Evolutionary conservation across 495 filamentous ascomycete genomes (phyloP).

Genomic region (Hyaloscypha finlandica): DNA sequence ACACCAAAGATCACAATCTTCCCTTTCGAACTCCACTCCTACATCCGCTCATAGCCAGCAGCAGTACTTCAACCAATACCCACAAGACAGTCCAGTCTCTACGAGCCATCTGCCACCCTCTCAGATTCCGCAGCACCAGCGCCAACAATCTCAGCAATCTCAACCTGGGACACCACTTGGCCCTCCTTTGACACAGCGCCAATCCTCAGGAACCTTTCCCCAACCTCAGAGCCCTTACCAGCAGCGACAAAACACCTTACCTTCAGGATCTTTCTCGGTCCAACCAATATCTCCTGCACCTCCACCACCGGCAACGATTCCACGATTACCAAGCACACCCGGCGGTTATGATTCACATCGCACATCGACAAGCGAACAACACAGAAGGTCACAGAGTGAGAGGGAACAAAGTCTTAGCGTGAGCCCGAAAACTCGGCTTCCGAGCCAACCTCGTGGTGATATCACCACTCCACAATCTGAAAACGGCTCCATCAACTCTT

Average conservation of each 20-base stretch:
- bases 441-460: slow-evolving; percentile 27
- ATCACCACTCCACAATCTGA: slow-evolving; percentile 22
- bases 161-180: slow-evolving; percentile 59
- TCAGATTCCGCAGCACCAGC: slow-evolving; percentile 44
- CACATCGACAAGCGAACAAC: slow-evolving; percentile 32
- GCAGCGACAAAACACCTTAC: slow-evolving; percentile 40
- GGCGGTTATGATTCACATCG: slow-evolving; percentile 34
- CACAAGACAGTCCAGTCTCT: slow-evolving; percentile 56
- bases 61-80: slow-evolving; percentile 47
- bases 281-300: slow-evolving; percentile 45
- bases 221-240: slow-evolving; percentile 57
- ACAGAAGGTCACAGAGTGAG: slow-evolving; percentile 50
- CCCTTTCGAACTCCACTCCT: slow-evolving; percentile 56
- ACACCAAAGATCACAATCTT: slow-evolving; percentile 48
- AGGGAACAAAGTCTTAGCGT: slow-evolving; percentile 63
- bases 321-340: slow-evolving; percentile 45
- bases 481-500: slow-evolving; percentile 37
- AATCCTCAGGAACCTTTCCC: slow-evolving; percentile 40
- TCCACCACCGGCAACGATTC: slow-evolving; percentile 24
- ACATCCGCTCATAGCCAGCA: slow-evolving; percentile 56
- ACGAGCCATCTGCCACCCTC: slow-evolving; percentile 42
- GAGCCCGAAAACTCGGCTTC: slow-evolving; percentile 58
- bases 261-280: slow-evolving; percentile 36
- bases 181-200: slow-evolving; percentile 47
- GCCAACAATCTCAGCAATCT: slow-evolving; percentile 49